Conservation (phyloP, 1,284 basidiomycete species). For the Butyriboletus appendiculatus region DNA sequence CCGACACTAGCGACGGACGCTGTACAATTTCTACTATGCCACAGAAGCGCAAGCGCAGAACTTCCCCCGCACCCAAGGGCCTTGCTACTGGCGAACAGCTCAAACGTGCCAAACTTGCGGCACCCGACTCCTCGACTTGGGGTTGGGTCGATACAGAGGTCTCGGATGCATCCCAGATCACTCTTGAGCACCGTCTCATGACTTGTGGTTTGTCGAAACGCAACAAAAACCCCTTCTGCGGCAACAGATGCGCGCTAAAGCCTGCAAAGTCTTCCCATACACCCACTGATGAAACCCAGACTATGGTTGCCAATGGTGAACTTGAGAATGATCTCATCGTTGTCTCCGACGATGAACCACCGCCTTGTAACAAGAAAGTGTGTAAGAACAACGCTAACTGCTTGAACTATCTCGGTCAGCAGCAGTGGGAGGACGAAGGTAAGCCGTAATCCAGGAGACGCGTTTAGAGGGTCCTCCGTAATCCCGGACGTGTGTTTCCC, state of each 20-base stretch:
- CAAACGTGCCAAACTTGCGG: constrained; percentile 53
- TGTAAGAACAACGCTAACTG: constrained; percentile 82
- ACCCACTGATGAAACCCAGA: constrained; percentile 4
- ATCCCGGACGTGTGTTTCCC: constrained; percentile 14
- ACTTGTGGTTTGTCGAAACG: constrained; percentile 65
- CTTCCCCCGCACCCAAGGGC: constrained; percentile 49
- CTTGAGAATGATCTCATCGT: constrained; percentile 63
- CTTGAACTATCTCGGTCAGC: constrained; percentile 82
- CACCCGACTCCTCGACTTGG: constrained; percentile 58
- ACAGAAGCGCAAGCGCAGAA: constrained; percentile 60
- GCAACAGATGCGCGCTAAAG: constrained; percentile 49
- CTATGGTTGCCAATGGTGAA: constrained; percentile 37
- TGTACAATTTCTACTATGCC: constrained; percentile 43
- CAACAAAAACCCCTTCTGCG: constrained; percentile 51
- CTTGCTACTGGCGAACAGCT: constrained; percentile 60
- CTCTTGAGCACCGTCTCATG: constrained; percentile 59
- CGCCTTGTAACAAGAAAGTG: constrained; percentile 56
- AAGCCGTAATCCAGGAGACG: constrained; percentile 18
- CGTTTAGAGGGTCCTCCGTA: constrained; percentile 10
- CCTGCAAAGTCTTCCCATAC: constrained; percentile 9
- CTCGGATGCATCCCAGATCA: constrained; percentile 54
- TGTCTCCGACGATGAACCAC: constrained; percentile 64
- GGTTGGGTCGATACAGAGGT: constrained; percentile 76
- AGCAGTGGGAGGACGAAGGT: constrained; percentile 73
- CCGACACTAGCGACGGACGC: neutral